Conservation (phyloP, 306 rosid species). For the Betula pendula region DNA sequence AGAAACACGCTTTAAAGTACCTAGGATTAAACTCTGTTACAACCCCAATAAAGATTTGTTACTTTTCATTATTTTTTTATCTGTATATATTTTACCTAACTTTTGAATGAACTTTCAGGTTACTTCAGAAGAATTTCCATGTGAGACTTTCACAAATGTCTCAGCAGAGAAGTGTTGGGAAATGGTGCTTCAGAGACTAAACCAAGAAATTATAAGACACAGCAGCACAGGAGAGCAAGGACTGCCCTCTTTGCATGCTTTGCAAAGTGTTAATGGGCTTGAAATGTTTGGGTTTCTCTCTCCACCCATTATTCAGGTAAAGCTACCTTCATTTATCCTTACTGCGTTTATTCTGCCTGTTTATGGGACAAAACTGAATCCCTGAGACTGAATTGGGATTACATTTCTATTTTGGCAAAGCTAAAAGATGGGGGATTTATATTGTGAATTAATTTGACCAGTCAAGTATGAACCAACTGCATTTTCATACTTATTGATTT, state of each 20-base stretch:
- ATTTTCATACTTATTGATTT: not conserved
- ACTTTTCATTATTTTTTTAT: not conserved
- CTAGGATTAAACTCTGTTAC: not conserved
- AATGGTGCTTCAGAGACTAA: conserved; percentile 58
- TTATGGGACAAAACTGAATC: conserved; percentile 1
- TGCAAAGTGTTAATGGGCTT: conserved; percentile 58
- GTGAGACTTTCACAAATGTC: conserved; percentile 46
- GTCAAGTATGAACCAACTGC: too few species aligned
- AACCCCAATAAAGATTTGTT: not conserved
- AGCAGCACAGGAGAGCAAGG: conserved; percentile 43
- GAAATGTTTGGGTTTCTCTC: conserved; percentile 82
- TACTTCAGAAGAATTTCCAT: conserved; percentile 63
- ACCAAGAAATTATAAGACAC: conserved; percentile 42
- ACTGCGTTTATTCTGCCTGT: conserved; percentile 4
- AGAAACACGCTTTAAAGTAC: not conserved
- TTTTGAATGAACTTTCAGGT: conserved; percentile 56
- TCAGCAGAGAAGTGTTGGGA: conserved; percentile 80
- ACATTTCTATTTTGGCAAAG: not conserved
- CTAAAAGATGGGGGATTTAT: not conserved
- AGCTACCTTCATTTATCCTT: conserved; percentile 14
- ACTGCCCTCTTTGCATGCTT: conserved; percentile 41
- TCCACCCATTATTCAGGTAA: conserved; percentile 63
- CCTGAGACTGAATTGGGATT: not conserved
- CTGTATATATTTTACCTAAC: not conserved
- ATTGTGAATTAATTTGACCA: not conserved